Percentiles rank a stretch among this genome's conserved stretches.
These are phyloP conservation scores for Yarrowia yakushimensis DNA, from an alignment of 805 yeast genomes.

Conservation along the genomic window DNA sequence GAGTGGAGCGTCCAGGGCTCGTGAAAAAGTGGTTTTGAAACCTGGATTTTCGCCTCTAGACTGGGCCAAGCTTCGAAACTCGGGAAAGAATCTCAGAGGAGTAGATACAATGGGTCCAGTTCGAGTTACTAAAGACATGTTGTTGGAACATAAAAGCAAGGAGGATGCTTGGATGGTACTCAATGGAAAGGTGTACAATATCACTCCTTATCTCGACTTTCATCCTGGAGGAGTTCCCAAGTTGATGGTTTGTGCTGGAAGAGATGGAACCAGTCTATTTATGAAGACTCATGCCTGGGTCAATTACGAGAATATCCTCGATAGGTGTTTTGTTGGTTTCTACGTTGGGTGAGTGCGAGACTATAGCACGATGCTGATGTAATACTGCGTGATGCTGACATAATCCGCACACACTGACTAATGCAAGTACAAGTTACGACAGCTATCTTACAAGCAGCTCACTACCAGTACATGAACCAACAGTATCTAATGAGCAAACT, in stretches of 20 bases:
- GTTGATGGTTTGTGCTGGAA: conserved; percentile 74
- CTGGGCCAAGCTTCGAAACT: conserved; percentile 65
- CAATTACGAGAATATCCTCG: conserved; percentile 75
- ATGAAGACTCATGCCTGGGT: conserved; percentile 72
- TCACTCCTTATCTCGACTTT: conserved; percentile 76
- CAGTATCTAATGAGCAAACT: neutral
- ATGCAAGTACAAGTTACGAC: too few relatives aligned
- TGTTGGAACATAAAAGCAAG: conserved; percentile 53
- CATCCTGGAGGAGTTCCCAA: conserved; percentile 93
- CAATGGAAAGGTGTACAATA: conserved; percentile 75
- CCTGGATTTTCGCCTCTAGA: conserved; percentile 87
- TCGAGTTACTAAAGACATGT: conserved; percentile 49
- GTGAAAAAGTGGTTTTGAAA: conserved; percentile 57
- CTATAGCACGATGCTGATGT: too few relatives aligned
- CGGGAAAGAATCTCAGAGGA: conserved; percentile 49
- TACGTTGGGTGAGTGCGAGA: conserved; percentile 26
- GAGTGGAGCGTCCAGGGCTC: conserved; percentile 25
- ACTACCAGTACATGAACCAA: too few relatives aligned
- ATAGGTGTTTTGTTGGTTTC: conserved; percentile 71
- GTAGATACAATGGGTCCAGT: conserved; percentile 31
- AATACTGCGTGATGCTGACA: too few relatives aligned
- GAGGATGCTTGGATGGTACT: conserved; percentile 85
- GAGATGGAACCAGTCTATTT: conserved; percentile 74
- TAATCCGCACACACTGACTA: too few relatives aligned
- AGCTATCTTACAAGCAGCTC: too few relatives aligned